A percentile compares a stretch with the other conserved stretches of the same genome.
Conservation (phyloP, 495 filamentous ascomycete genomes). For the Symbiotaphrina buchneri region DNA sequence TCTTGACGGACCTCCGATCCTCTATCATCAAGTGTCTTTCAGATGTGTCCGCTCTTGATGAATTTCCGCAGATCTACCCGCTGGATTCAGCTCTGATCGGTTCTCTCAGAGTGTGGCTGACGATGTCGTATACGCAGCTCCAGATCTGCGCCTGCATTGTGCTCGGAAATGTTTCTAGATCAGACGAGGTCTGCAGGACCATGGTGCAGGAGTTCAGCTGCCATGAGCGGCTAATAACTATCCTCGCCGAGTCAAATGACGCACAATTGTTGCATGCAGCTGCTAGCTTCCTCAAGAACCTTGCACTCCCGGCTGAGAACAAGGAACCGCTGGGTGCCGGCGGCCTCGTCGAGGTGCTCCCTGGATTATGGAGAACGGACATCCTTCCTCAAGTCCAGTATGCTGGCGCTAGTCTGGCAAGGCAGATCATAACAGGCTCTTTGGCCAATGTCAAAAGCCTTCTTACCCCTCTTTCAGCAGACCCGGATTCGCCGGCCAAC, state of each 20-base stretch:
- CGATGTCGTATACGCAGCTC: constrained; percentile 26
- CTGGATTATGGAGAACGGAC: constrained; percentile 35
- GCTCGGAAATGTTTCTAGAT: constrained; percentile 57
- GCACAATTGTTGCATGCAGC: constrained; percentile 38
- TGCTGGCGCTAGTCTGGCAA: constrained; percentile 37
- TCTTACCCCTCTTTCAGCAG: constrained; percentile 17
- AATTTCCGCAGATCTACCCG: constrained; percentile 27
- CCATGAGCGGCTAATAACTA: constrained; percentile 27
- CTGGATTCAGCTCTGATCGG: constrained; percentile 22
- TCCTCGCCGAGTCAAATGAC: constrained; percentile 22
- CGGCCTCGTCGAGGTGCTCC: constrained; percentile 27
- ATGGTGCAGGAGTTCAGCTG: constrained; percentile 31
- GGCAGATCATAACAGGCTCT: constrained; percentile 39
- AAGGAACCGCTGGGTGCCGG: constrained; percentile 31
- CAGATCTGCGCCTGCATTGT: constrained; percentile 55
- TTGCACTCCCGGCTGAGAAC: constrained; percentile 44
- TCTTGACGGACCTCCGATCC: constrained; percentile 26
- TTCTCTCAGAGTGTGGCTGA: constrained; percentile 32
- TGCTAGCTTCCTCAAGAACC: constrained; percentile 59
- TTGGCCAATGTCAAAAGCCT: constrained; percentile 27
- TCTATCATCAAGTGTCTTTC: constrained; percentile 33
- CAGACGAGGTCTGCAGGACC: constrained; percentile 33
- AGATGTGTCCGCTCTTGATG: constrained; percentile 35
- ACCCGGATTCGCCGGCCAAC: constrained; percentile 17
- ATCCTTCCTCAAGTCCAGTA: constrained; percentile 48